Conservation (phyloP, 2,329 filamentous ascomycete species). For the Colletotrichum liriopes region DNA sequence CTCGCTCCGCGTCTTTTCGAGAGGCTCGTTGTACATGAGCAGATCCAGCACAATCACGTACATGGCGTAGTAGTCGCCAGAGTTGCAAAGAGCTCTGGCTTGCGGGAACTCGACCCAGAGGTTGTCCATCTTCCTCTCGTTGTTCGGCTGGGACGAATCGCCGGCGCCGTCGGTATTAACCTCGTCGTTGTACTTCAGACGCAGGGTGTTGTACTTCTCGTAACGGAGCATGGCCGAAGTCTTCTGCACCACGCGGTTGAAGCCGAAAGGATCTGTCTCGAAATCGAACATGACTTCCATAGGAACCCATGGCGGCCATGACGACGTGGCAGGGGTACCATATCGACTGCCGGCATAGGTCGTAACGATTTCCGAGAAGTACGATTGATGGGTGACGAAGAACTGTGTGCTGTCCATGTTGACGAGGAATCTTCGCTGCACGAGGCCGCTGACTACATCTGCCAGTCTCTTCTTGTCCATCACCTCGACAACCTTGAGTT, state of each 20-base stretch:
- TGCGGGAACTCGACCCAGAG: conserved; percentile 98
- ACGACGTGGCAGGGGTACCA: conserved; percentile 85
- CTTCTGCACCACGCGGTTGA: conserved; percentile 96
- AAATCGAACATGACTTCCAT: conserved; percentile 99
- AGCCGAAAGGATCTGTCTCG: conserved; percentile 93
- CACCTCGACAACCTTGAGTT: conserved; percentile 96
- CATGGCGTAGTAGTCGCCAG: conserved; percentile 95
- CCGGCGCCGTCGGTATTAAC: conserved; percentile 78
- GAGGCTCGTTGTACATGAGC: conserved; percentile 93
- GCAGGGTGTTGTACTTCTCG: conserved; percentile 98
- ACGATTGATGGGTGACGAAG: conserved; percentile 96
- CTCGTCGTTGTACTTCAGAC: conserved; percentile 97
- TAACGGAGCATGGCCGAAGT: conserved; percentile 95
- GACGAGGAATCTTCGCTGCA: conserved; percentile 93
- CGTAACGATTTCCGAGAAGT: conserved; percentile 86
- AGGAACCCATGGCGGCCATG: conserved; percentile 98
- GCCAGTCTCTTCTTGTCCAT: conserved; percentile 95
- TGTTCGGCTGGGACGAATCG: conserved; percentile 66
- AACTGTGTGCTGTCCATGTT: conserved; percentile 99
- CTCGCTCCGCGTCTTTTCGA: conserved; percentile 97
- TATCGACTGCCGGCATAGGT: conserved; percentile 97
- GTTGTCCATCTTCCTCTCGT: conserved; percentile 91
- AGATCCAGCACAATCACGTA: conserved; percentile 98
- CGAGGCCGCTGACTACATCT: conserved; percentile 93
- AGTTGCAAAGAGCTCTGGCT: conserved; percentile 95